Conservation (phyloP, 1,139 yeast species). For the Taiozyma onychis region DNA sequence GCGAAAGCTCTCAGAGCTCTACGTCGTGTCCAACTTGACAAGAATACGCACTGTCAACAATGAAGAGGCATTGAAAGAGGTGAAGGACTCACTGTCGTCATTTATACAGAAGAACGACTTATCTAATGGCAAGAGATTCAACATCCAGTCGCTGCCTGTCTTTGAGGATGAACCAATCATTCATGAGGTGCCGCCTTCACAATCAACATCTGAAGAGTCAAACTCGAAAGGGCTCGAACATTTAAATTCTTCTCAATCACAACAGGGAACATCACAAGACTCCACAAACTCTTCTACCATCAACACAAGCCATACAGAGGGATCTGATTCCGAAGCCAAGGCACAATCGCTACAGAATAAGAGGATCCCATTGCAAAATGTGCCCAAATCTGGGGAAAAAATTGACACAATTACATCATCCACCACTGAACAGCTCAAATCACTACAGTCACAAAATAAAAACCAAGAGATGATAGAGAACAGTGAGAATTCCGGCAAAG, state of each 20-base stretch:
- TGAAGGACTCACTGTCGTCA: constrained; percentile 35
- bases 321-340: not conserved
- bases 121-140: constrained; percentile 31
- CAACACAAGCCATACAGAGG: not conserved
- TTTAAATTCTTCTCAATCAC: constrained; percentile 7
- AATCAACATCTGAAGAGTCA: not conserved
- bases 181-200: not conserved
- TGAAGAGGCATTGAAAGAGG: constrained; percentile 27
- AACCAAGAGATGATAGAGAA: not conserved
- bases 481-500: not conserved
- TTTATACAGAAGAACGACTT: constrained; percentile 41
- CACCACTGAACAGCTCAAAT: not conserved
- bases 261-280: not conserved
- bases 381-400: not conserved
- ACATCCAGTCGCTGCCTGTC: constrained; percentile 3
- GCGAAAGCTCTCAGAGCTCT: constrained; percentile 49
- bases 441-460: not conserved
- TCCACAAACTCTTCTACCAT: not conserved
- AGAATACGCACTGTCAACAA: constrained; percentile 11
- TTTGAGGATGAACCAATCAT: not conserved
- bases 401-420: not conserved
- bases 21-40: constrained; percentile 41
- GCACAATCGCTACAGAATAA: not conserved
- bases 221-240: constrained; percentile 9
- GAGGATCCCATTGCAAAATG: not conserved